Base-by-base conservation (phyloP, 192 early-diverging fungal genomes). In the Lobosporangium transversale region DNA sequence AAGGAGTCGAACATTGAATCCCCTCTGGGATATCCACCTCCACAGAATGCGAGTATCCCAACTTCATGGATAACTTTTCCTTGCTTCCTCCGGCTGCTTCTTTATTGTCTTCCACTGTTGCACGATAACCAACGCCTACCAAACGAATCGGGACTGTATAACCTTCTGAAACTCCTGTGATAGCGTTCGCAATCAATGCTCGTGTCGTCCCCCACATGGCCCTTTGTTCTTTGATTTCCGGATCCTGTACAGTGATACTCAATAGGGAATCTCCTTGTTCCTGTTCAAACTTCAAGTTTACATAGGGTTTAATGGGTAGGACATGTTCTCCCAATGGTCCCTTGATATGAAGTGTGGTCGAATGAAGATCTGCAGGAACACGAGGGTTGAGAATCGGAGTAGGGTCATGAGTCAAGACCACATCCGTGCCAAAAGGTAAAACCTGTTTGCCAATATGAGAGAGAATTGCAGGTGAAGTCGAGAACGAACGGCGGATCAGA, bases 161-260 rank as follows among this genome's bases (percentile, higher is more conserved):
- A 4, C 95, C 97, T 60, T 98, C 96, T 7, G 89, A 87, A 2
- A 99, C 97, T 14, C 97, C 97, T 24, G 80, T 81, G 31, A 99
- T 90, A 60, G 91, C 90, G 76, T 94, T 94, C 47, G 89, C 86
- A 32, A 97, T 87, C 40, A 95, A 80, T n/a, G 93, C 90, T 29
- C 95, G 86, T 6, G 96, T 95, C 3, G 97, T 99, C 47, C 97
- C 97, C 97, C 97, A 99, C 94, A 99, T 97, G 55, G 88, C 81
- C 58, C 87, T 70, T 79, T 99, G 96, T 47, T 89, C 84, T 68
- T 91, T 90, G 58, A 87, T 71, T n/a, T 64, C 58, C 14, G 84
- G 74, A 63, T 95, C 85, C 12, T 70, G 51, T 3, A 98, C 83
- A 1, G 36, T 52, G 8, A 94, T 71, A 54, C 76, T 71, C 32